These are phyloP conservation scores for Cryphonectria naterciae DNA, from an alignment of 2,329 filamentous ascomycete genomes.

Conservation along the genomic window DNA sequence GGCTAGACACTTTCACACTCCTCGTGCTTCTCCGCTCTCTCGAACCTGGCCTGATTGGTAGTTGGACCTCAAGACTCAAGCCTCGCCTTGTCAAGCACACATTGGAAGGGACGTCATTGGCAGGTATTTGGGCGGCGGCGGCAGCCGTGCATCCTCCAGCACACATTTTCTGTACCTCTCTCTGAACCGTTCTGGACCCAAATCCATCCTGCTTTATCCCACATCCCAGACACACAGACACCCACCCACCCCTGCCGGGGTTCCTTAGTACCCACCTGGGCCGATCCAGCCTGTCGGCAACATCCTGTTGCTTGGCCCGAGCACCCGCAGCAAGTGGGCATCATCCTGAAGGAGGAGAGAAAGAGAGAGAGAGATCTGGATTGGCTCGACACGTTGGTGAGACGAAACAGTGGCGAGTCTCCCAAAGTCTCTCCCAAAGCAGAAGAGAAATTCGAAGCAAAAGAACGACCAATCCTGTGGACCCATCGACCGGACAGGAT, in stretches of 20 bases:
- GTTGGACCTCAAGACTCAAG: neutral
- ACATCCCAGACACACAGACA: neutral
- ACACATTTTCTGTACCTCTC: neutral
- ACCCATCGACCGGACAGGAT: neutral
- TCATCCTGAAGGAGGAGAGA: neutral
- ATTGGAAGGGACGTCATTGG: neutral
- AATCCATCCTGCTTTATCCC: neutral
- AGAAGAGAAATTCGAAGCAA: neutral
- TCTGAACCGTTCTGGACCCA: neutral
- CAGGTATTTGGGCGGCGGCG: neutral
- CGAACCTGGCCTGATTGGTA: neutral
- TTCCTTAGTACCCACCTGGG: neutral
- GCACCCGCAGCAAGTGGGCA: constrained; percentile 13
- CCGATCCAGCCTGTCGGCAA: constrained; percentile 27
- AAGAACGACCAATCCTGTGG: neutral
- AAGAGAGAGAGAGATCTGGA: neutral
- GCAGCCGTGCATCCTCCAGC: constrained; percentile 9
- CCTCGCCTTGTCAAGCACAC: neutral
- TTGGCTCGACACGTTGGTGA: constrained; percentile 18
- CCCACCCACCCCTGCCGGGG: neutral
- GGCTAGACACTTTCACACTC: neutral
- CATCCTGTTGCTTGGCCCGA: constrained; percentile 21
- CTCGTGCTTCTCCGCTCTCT: neutral
- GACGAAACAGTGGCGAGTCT: constrained; percentile 18
- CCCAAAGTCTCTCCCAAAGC: neutral